Conservation (phyloP, 169 alveolate species). For the Theileria orientalis region DNA sequence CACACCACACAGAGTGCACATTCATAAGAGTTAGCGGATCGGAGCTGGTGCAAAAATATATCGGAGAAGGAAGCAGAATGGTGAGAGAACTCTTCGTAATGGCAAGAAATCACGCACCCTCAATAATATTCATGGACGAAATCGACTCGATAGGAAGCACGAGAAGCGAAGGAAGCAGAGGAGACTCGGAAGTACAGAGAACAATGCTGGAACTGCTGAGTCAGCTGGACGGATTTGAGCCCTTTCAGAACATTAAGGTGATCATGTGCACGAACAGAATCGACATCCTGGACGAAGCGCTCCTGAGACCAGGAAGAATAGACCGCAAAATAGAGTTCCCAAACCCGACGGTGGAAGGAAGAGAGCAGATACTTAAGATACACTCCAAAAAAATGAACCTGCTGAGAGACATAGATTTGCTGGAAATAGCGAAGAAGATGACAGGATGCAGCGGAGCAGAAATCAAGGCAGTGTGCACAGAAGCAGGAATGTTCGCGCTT, state of each 20-base stretch:
- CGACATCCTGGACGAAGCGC: slow-evolving; percentile 98
- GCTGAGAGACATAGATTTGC: slow-evolving; percentile 95
- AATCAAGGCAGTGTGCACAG: slow-evolving; percentile 98
- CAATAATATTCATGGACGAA: slow-evolving; percentile 98
- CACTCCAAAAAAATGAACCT: slow-evolving; percentile 96
- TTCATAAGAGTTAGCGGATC: slow-evolving; percentile 99
- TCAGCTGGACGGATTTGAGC: slow-evolving; percentile 99
- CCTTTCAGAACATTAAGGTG: slow-evolving; percentile 96
- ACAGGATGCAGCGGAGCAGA: slow-evolving; percentile 98
- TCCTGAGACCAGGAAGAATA: slow-evolving; percentile 97
- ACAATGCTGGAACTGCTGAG: slow-evolving; percentile 93
- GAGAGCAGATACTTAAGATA: slow-evolving; percentile 94
- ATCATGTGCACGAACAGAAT: slow-evolving; percentile 98
- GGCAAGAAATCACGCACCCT: slow-evolving; percentile 97
- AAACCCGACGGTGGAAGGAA: slow-evolving; percentile 88
- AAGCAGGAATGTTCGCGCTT: slow-evolving; percentile 99
- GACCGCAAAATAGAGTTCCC: slow-evolving; percentile 98
- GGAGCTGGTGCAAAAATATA: slow-evolving; percentile 97
- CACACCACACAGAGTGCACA: slow-evolving; percentile 98
- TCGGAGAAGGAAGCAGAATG: slow-evolving; percentile 99
- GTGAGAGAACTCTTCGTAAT: slow-evolving; percentile 96
- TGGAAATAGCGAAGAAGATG: slow-evolving; percentile 93
- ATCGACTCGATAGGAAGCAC: slow-evolving; percentile 94
- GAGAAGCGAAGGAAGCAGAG: slow-evolving; percentile 88
- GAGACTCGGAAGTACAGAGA: slow-evolving; percentile 93